Base-by-base conservation (phyloP, 2,329 filamentous ascomycete genomes). In the Aspergillus sp. region DNA sequence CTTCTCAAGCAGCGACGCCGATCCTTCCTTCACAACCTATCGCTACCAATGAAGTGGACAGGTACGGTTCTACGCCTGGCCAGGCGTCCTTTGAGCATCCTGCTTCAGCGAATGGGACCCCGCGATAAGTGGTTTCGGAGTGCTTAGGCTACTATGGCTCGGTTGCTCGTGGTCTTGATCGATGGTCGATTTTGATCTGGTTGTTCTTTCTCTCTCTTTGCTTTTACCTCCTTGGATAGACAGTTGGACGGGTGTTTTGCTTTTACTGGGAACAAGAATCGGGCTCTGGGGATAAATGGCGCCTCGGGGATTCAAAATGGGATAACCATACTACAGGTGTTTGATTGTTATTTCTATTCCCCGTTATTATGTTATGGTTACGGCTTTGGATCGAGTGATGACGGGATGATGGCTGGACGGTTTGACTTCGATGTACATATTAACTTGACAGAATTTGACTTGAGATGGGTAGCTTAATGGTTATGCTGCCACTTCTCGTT, bases 21-120 rank as follows among this genome's bases (percentile, higher is more conserved):
- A 72, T 76, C 45, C 67, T 76, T 49, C 73, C 73, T 32, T 76
- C 74, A 39, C 74, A 76, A 57, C 65, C 67, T 13, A 70, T 75
- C 60, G 67, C 60, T 57, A 55, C 65, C 17, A 70, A 67, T 30
- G 73, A 75, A 58, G 65, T 67, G 49, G 72, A 74, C 64, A 72
- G 73, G 60, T 75, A 70, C 65, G 68, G 70, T 60, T 58, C 70
- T 36, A 62, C 65, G 47, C 62, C 71, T 50, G 69, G 67, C 41
- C 66, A 70, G 49, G 45, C 66, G 28, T 62, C 65, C 51, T 74
- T 70, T 63, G 71, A 75, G 39, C 70, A 69, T 52, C 65, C 72
- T 39, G 71, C 65, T 45, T 74, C 74, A 55, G 55, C 68, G 38
- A 70, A 70, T 65, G 73, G 72, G 38, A 74, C 72, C 41, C 72